Evolutionary conservation across 805 yeast species (phyloP).

Genomic region (Candida xyloterini): DNA sequence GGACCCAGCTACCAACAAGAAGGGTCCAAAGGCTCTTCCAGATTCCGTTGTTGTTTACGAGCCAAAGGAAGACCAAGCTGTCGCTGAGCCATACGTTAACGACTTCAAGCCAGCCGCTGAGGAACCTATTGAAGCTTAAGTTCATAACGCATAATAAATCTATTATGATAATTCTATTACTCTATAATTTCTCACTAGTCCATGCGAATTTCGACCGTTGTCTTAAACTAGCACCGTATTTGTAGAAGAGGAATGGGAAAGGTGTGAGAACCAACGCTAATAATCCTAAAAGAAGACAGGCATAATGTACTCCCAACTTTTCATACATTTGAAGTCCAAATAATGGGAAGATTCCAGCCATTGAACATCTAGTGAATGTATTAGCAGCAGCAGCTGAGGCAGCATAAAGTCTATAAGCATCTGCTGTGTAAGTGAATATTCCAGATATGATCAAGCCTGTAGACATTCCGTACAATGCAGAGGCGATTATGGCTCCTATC

Average conservation of each 20-base stretch:
- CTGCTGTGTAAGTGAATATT: slow-evolving; percentile 40
- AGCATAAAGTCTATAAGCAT: slow-evolving; percentile 45
- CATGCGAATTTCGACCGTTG: slow-evolving; percentile 48
- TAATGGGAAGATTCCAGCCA: slow-evolving; percentile 57
- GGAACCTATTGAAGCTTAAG: slow-evolving; percentile 35
- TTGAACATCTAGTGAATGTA: slow-evolving; percentile 48
- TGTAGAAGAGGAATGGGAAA: slow-evolving; percentile 52
- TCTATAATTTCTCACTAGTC: slow-evolving; percentile 22
- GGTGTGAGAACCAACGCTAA: slow-evolving; percentile 49
- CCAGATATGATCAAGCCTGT: slow-evolving; percentile 42
- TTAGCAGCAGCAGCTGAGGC: slow-evolving; percentile 53
- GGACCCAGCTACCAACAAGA: slow-evolving; percentile 86
- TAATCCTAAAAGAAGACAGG: slow-evolving; percentile 50
- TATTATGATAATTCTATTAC: neutral
- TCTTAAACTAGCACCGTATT: slow-evolving; percentile 43
- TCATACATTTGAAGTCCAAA: slow-evolving; percentile 58
- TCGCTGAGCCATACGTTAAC: slow-evolving; percentile 79
- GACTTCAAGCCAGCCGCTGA: slow-evolving; percentile 55
- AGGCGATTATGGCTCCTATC: slow-evolving; percentile 49
- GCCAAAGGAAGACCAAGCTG: slow-evolving; percentile 89
- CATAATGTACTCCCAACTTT: slow-evolving; percentile 56
- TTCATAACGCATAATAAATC: slow-evolving; percentile 6
- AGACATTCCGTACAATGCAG: slow-evolving; percentile 41
- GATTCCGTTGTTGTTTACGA: slow-evolving; percentile 90
- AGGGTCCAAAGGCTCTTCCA: slow-evolving; percentile 90